These are phyloP conservation scores for Saccharomycopsis sp. DNA, from an alignment of 805 yeast species.

Conservation along the genomic window DNA sequence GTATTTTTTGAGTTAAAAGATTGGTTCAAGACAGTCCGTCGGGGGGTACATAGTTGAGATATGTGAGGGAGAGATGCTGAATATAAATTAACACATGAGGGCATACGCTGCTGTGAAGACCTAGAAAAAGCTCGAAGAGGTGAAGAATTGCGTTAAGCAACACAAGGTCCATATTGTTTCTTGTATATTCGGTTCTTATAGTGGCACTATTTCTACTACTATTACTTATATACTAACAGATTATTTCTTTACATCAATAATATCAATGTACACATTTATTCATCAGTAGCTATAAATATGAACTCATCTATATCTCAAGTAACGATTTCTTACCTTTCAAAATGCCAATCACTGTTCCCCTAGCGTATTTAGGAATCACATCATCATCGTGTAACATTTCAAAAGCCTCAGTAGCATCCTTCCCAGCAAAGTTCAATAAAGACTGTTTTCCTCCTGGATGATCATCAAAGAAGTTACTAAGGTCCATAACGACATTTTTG, in stretches of 20 bases:
- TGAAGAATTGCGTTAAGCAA: too few relatives aligned
- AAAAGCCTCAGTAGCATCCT: constrained; percentile 43
- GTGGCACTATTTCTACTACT: too few relatives aligned
- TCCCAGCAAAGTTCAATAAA: constrained; percentile 41
- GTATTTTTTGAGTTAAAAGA: neutral
- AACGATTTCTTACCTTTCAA: constrained; percentile 35
- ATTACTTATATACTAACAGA: too few relatives aligned
- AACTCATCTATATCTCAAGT: constrained; percentile 13
- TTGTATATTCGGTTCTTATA: too few relatives aligned
- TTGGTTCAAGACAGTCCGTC: neutral
- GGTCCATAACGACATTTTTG: constrained; percentile 45
- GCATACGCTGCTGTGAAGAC: neutral
- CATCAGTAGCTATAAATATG: neutral
- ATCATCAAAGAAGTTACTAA: constrained; percentile 37
- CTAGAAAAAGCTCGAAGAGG: neutral
- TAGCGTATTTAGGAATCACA: constrained; percentile 44
- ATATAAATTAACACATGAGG: neutral
- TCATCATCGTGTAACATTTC: constrained; percentile 53
- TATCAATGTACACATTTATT: neutral
- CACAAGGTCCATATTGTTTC: too few relatives aligned
- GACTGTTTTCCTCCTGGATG: constrained; percentile 62
- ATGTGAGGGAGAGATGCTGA: neutral
- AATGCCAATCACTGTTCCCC: constrained; percentile 42
- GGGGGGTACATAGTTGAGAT: neutral
- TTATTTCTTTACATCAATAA: too few relatives aligned